Evolutionary conservation across 108 stramenopile genomes (phyloP), one percentile per base, ranked within the genome.

Genomic region (Poteriospumella lacustris): DNA sequence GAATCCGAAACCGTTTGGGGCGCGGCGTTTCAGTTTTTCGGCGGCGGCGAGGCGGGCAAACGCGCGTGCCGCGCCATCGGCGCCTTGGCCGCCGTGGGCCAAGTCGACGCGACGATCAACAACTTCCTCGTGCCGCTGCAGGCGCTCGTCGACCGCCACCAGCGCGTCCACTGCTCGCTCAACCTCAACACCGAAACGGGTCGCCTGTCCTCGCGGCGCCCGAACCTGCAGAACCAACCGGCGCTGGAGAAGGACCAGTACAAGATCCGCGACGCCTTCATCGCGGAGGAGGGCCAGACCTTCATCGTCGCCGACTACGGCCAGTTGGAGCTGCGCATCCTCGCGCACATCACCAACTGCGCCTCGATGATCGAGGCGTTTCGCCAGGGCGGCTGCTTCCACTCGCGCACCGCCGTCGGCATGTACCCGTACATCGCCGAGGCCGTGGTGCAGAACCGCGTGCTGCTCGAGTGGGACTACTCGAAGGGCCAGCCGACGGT

Each of bases 151-250:
- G 95, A 97, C 80, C 89, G 91, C 1, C 70, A 97, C 56, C 87
- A 88, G 44, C 86, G 98, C 19, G 95, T 99, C 34, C 98, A 99
- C 86, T 92, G 96, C 73, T 92, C 91, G 0, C 68, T 99, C 3
- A 99, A 99, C 84, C 83, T 99, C 12, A 99, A 99, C 83, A 99
- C 98, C 2, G 98, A 99, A 80, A 99, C 98, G 60, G 98, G 98
- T 2, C 89, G 98, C 1, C 87, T 99, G 0, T 94, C 93, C 0
- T 92, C 95, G 15, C 89, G 97, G 34, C 85, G 92, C 39, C 98
- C 98, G 2, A 99, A 99, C 70, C 85, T 99, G 67, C 98, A 99
- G 85, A 99, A 99, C 78, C 98, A 99, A 80, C 98, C 98, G 2
- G 98, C 98, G 15, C 88, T 99, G 56, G 96, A 99, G 77, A 99